Evolutionary conservation across 1,139 yeast genomes (phyloP), one percentile per base, ranked within the genome.

Genomic region (Diutina sp.): DNA sequence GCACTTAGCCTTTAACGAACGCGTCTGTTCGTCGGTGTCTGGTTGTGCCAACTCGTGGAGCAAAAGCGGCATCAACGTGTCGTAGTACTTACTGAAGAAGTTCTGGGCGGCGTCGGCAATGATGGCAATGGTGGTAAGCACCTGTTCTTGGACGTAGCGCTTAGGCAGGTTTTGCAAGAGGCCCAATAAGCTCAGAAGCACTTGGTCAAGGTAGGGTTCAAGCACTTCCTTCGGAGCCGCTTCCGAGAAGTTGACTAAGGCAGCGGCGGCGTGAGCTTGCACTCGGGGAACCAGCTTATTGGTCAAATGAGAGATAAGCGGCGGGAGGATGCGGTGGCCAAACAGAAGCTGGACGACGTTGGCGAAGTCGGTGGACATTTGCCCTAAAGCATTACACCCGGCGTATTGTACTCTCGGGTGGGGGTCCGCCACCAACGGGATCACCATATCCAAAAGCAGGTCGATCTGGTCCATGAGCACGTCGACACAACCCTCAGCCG

Each of bases 221-320:
- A 95, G 74, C 18, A 85, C 82, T 60, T 87, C 95, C 66, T 89
- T 88, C 6, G 90, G 74, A 3, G 99, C 97, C 61, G 87, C 90
- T 69, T 93, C 99, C 55, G 95, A 84, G 68, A 93, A 93, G 68
- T 93, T 93, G 52, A 93, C 98, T 65, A 93, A 77, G 0, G 99
- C 99, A 55, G 99, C 99, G 47, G 99, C 98, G 16, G 97, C 99
- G 67, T 93, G 99, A 0, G 97, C 90, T 72, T 91, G 98, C 32
- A 93, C 99, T 65, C 98, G 79, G 58, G 95, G 95, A 41, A 87
- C 90, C 28, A 88, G 82, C 58, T 77, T 77, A 60, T 73, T 76
- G 4, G 87, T 84, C 59, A 91, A 78, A 76, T 82, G 90, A 3
- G 95, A 85, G 58, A 91, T 88, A 61, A 93, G 79, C 6, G 95